These are phyloP conservation scores for Cucumis hystrix DNA, from an alignment of 306 rosid species.

Conservation along the genomic window DNA sequence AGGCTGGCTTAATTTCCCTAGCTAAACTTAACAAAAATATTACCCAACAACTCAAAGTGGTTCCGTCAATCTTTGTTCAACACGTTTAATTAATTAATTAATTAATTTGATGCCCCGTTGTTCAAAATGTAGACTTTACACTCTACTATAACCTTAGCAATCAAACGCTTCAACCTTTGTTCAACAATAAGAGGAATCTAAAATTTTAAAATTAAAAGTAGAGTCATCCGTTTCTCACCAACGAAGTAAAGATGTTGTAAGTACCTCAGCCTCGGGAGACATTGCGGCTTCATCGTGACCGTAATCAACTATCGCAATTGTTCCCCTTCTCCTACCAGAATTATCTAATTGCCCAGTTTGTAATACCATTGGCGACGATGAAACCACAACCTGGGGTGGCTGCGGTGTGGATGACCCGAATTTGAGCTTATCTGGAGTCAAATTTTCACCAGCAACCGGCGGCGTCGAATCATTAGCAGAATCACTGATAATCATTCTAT, in stretches of 20 bases:
- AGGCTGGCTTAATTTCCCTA: background rate
- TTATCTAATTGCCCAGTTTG: slow-evolving; percentile 8
- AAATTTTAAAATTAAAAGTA: background rate
- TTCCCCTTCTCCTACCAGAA: slow-evolving; percentile 28
- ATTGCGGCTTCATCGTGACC: slow-evolving; percentile 89
- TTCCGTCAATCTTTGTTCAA: background rate
- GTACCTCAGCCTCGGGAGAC: slow-evolving; percentile 95
- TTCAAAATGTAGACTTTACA: background rate
- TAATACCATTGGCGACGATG: slow-evolving; percentile 33
- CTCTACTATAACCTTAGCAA: background rate
- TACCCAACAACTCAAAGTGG: background rate
- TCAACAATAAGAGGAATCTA: background rate
- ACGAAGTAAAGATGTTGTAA: background rate
- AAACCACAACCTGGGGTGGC: slow-evolving; percentile 1
- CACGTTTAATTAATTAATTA: background rate
- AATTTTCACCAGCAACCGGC: slow-evolving; percentile 14
- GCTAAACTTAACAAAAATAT: background rate
- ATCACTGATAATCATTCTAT: slow-evolving; percentile 18
- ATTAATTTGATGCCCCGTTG: background rate
- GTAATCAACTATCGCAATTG: slow-evolving; percentile 74
- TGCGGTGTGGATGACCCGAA: slow-evolving; percentile 29
- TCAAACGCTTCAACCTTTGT: background rate
- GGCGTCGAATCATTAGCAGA: slow-evolving; percentile 21
- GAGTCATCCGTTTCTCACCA: background rate
- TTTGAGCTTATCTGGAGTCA: slow-evolving; percentile 23